A percentile compares a stretch with the other conserved stretches of the same genome.
Evolutionary conservation across 176 grass and related monocot species (phyloP).

Genomic region (Bromus sterilis): DNA sequence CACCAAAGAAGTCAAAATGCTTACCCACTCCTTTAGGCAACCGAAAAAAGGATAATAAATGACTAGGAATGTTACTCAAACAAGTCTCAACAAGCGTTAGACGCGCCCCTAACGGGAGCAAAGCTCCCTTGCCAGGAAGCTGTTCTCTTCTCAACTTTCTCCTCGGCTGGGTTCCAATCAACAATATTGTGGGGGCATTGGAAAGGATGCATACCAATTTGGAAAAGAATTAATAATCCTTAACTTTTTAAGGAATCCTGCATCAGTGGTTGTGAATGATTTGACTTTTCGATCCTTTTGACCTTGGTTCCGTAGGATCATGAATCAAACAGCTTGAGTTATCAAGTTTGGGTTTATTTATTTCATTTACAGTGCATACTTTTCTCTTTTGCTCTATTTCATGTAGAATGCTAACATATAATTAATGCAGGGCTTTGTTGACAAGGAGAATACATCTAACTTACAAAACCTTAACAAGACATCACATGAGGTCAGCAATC

Average conservation of each 20-base stretch:
- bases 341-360: background rate
- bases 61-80: no score
- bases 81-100: no score
- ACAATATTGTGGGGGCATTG: background rate
- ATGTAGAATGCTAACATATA: background rate
- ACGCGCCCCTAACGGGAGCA: no score
- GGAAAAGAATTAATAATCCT: background rate
- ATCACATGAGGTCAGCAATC: constrained; percentile 33
- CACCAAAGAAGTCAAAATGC: no score
- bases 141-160: no score
- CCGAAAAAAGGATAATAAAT: no score
- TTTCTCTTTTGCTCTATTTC: background rate
- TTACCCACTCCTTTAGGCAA: no score
- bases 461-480: constrained; percentile 32
- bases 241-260: background rate
- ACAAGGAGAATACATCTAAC: constrained; percentile 28
- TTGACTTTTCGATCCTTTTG: background rate
- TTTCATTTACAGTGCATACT: background rate
- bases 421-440: constrained; percentile 26
- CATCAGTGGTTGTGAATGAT: background rate
- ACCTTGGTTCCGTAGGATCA: background rate
- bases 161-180: no score
- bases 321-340: background rate
- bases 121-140: no score
- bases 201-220: background rate